Evolutionary conservation across 805 yeast species (phyloP), one percentile per base, ranked within the genome.

Genomic region (Ascoidea rubescens): DNA sequence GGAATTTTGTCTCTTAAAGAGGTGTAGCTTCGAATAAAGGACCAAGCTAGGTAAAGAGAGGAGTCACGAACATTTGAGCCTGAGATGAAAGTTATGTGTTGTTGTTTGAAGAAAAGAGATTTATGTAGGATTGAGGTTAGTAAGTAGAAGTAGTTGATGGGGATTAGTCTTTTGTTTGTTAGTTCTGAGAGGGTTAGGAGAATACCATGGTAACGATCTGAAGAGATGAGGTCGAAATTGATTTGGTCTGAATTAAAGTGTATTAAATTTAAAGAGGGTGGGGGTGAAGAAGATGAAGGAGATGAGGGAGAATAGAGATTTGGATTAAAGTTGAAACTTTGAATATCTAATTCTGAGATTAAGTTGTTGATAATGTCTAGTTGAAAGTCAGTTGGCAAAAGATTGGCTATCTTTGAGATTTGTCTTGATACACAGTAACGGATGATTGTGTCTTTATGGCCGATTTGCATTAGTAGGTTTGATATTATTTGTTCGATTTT

Each of bases 21-120:
- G 46, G 53, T 67, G 59, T 61, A 67, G 12, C 67, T 66, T 56
- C 84, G 72, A 43, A 78, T 72, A 16, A 84, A 51, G 0, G 95
- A 77, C 98, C 98, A 90, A n/a, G 79, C 66, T 0, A 86, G 78
- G 60, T 84, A 90, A 64, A 95, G 85, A 0, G 91, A 79, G 0
- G 96, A 80, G 64, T 90, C 98, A 53, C 95, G 72, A 1, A 91
- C 74, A 57, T 82, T 87, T 1, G 76, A 66, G 0, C 95, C 95
- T 5, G 76, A 62, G 0, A 79, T 67, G 28, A 70, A 67, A 0
- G 80, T 75, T 5, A 79, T 59, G 48, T 74, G 65, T 32, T 70
- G 67, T 55, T 82, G 87, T 53, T 82, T 83, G 50, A 85, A 74
- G 83, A 64, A 0, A 51, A 51, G 28, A 48, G 45, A 59, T 44